Evolutionary conservation across 1,284 basidiomycete species (phyloP), one percentile per base, ranked within the genome.

Genomic region (Malassezia japonica): DNA sequence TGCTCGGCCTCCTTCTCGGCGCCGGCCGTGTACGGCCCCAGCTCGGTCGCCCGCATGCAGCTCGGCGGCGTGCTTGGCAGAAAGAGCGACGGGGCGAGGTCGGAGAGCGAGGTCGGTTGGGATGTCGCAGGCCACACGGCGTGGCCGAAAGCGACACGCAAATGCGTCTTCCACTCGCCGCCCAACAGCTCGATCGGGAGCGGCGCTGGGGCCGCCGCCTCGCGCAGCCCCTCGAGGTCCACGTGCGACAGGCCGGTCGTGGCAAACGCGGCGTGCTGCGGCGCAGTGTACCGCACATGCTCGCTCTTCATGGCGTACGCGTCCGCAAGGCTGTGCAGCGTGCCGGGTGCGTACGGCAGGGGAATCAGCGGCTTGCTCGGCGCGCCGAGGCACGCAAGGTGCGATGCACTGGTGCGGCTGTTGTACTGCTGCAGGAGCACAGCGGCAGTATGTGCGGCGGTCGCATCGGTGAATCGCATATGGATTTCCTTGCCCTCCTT

Each of bases 381-480:
- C 15, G 27, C 38, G 27, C 38, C 38, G 8, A 25, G 18, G 13
- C 23, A 28, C n/a, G 15, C 13, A 15, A 40, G 38, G 2, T 42
- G 31, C 23, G n/a, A 6, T 2, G 10, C 6, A 10, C 2, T 23
- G 7, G 12, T n/a, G 8, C 16, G 10, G 20, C 20, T 5, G 6
- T 25, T n/a, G 10, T 43, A 23, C 16, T 51, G 43, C 13, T 45
- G 24, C 38, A 51, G 13, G 3, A 51, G 16, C 23, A 51, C 32
- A 12, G 12, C 9, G 10, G 43, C 49, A 3, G 37, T 36, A 4
- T 46, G 29, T 2, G 49, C 49, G 9, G 27, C 16, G 12, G 35
- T 13, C 2, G 16, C 43, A 15, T 46, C 23, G 6, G 34, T 8
- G 18, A 38, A 51, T 2, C 18, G 20, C 15, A 51, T 24, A 6